Evolutionary conservation across 352 stramenopile species (phyloP).

Genomic region (Phytophthora palmivora): DNA sequence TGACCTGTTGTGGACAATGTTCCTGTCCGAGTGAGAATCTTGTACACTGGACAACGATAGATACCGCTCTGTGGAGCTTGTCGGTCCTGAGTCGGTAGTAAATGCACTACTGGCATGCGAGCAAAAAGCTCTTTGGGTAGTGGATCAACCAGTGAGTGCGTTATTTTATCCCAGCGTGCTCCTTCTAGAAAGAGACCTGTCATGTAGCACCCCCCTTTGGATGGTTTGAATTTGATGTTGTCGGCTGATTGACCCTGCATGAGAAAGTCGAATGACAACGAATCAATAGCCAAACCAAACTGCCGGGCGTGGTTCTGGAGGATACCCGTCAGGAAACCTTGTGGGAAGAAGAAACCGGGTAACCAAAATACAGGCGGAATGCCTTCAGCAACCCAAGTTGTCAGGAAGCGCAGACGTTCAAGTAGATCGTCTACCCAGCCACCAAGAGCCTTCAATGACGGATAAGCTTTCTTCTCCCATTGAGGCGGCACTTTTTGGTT

Average conservation of each 20-base stretch:
- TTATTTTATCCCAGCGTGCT: constrained; percentile 85
- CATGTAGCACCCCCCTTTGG: constrained; percentile 89
- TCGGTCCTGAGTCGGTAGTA: constrained; percentile 86
- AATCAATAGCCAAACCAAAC: constrained; percentile 93
- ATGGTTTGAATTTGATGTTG: constrained; percentile 61
- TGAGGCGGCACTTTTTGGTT: constrained; percentile 90
- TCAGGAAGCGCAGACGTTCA: constrained; percentile 76
- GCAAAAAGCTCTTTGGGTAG: constrained; percentile 94
- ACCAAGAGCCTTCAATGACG: constrained; percentile 89
- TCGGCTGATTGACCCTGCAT: constrained; percentile 71
- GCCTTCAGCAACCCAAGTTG: constrained; percentile 75
- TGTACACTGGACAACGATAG: constrained; percentile 96
- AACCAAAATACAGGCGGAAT: constrained; percentile 91
- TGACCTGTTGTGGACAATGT: constrained; percentile 96
- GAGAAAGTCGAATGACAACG: constrained; percentile 90
- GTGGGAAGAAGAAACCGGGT: constrained; percentile 93
- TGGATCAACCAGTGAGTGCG: constrained; percentile 86
- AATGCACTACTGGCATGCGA: constrained; percentile 90
- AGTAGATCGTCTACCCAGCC: constrained; percentile 91
- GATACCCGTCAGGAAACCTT: constrained; percentile 92
- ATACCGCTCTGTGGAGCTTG: constrained; percentile 79
- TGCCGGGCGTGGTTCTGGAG: constrained; percentile 93
- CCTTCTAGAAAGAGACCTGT: constrained; percentile 93
- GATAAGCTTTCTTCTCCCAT: constrained; percentile 92
- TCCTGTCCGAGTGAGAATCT: constrained; percentile 93